Base-by-base conservation (phyloP, 192 early-diverging fungal species). In the Coemansia sp. region DNA sequence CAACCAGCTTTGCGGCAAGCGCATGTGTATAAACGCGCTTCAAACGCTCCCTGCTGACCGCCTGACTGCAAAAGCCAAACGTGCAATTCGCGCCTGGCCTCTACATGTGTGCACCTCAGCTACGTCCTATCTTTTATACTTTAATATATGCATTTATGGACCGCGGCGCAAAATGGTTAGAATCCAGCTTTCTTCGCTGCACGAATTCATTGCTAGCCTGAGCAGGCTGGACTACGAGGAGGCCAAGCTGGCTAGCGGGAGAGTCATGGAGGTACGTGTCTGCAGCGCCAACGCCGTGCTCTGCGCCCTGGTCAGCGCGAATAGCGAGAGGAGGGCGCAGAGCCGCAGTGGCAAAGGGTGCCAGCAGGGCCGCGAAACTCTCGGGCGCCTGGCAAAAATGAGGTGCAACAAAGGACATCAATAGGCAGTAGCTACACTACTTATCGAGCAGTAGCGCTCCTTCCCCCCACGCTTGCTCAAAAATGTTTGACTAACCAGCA, bases 211-310 rank as follows among this genome's bases (percentile, higher is more conserved):
- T 22, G 37, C 55, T 8, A 61, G 74, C 37, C 59, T 77, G 27
- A 77, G 74, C 59, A 55, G 37, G 48, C 55, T 66, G 54, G 67
- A 77, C 52, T 77, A 77, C 18, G 74, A 77, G 53, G 63, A 58
- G 8, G 67, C 67, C 33, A 70, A 70, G 47, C 36, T 70, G 35
- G 74, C 74, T 39, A 66, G 62, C 56, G 58, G 67, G 55, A 66
- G 65, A 51, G 59, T 77, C 40, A 77, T 77, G 74, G 74, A 76
- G 65, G 72, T 68, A 76, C 35, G 60, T 18, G 27, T 5, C 37
- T 10, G 27, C 46, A 31, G 3, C 15, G 3, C n/a, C n/a, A 34
- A 34, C 6, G 13, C 33, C 33, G 13, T 13, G 33, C 33, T 34
- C 33, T 13, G 8, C 13, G 38, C 17, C 38, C 15, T 8, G 7